Percentiles rank a stretch among this genome's conserved stretches.
Evolutionary conservation across 768 basidiomycete genomes (phyloP).

Genomic region (Galerina sulciceps): DNA sequence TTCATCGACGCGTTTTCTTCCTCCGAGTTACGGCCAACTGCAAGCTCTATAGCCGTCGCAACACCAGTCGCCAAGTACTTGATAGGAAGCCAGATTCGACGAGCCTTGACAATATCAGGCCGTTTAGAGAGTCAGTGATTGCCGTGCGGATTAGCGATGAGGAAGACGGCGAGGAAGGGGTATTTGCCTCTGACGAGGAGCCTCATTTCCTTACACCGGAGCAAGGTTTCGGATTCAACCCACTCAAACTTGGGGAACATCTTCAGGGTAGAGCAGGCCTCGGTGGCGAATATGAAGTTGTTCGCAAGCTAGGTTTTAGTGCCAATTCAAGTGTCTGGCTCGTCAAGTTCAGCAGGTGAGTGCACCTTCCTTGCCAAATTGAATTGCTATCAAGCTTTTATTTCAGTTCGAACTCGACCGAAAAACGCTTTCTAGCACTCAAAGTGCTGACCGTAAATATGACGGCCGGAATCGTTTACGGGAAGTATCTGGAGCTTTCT

Average conservation of each 20-base stretch:
- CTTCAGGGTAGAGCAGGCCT: too few species aligned
- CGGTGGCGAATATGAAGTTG: not conserved
- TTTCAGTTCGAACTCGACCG: not conserved
- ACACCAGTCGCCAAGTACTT: too few species aligned
- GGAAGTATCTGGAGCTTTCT: not conserved
- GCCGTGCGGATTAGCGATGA: too few species aligned
- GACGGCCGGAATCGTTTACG: not conserved
- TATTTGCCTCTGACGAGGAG: too few species aligned
- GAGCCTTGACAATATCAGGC: too few species aligned
- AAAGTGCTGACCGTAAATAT: constrained; percentile 1
- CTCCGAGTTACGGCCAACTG: too few species aligned
- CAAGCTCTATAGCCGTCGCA: too few species aligned
- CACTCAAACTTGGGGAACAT: not conserved
- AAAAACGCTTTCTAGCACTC: not conserved
- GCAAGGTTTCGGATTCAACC: not conserved
- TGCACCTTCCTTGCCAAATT: not conserved
- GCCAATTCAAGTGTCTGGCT: not conserved
- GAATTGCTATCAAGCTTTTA: not conserved
- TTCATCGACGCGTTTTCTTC: too few species aligned
- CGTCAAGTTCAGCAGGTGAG: not conserved
- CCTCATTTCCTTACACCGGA: not conserved
- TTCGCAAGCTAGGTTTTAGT: not conserved
- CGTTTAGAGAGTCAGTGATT: too few species aligned
- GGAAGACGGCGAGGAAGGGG: too few species aligned
- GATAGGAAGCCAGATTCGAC: too few species aligned